Percentiles rank a stretch among this genome's conserved stretches.
Conservation (phyloP, 2,329 filamentous ascomycete species). For the Botrytis porri region DNA sequence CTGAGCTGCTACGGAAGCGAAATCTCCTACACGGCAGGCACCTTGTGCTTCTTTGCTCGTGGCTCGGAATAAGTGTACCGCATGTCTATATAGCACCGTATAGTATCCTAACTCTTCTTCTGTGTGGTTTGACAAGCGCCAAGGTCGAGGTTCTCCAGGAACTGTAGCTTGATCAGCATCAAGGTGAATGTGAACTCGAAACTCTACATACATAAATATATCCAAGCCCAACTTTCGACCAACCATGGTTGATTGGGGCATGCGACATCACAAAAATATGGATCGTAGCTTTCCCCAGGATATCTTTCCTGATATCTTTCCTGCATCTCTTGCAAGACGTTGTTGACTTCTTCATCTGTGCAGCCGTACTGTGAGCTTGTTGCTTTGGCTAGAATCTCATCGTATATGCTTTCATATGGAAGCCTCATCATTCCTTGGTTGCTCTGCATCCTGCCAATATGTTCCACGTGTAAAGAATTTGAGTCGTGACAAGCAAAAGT, state of each 20-base stretch:
- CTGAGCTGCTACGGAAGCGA: too few relatives aligned
- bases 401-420: neutral
- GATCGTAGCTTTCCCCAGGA: neutral
- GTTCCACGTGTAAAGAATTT: neutral
- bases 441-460: neutral
- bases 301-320: neutral
- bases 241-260: neutral
- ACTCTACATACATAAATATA: neutral
- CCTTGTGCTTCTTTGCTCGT: neutral
- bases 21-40: neutral
- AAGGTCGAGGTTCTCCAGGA: neutral
- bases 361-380: neutral
- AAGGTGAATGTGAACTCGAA: neutral
- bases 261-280: neutral
- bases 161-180: neutral
- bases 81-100: neutral
- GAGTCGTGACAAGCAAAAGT: neutral
- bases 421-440: neutral
- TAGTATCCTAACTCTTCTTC: neutral
- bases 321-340: neutral
- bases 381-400: neutral
- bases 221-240: neutral
- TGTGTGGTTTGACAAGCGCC: too few relatives aligned
- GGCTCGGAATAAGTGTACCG: neutral
- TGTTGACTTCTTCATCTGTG: neutral